Evolutionary conservation across 2,329 filamentous ascomycete species (phyloP), one percentile per base, ranked within the genome.

Genomic region (Beauveria sp.): DNA sequence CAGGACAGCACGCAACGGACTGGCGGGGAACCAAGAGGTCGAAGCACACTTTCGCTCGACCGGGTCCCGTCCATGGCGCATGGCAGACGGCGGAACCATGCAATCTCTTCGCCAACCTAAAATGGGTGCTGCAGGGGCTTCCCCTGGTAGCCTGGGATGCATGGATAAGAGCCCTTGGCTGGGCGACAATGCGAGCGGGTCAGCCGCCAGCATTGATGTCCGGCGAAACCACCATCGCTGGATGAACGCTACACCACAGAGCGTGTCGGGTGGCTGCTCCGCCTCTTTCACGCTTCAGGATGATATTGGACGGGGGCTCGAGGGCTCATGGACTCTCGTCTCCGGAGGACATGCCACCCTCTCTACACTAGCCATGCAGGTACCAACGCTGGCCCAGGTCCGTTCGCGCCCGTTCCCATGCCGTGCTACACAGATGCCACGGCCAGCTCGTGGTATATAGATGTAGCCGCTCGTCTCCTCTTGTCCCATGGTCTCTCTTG

Each of bases 401-500:
- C 55, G 55, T 24, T 44, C 34, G 28, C 30, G 34, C 34, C 47
- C 37, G 46, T 30, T 43, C 24, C 26, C 47, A 59, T 24, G 24
- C 18, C 26, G n/a, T 2, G 18, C 47, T 30, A n/a, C 47, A 44
- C 47, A 43, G 47, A 52, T 54, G 50, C 28, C 50, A 41, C 24
- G 47, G 50, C 41, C 48, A 47, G 26, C 48, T 47, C 28, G 26
- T 47, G 24, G 57, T 63, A 63, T 63, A 63, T 63, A 63, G 61
- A 55, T 57, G 44, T 47, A 53, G 40, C 50, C 34, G 24, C 28
- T 61, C 59, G 52, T 58, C 52, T 22, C 48, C 41, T 58, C 46
- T 40, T 46, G 22, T 48, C 52, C 50, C 40, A 44, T 0, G 14
- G 34, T 26, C 28, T 37, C 8, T 47, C 50, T 40, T 54, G 57